Conservation (phyloP, 805 yeast species). For the Pichia rugopelliculosa region DNA sequence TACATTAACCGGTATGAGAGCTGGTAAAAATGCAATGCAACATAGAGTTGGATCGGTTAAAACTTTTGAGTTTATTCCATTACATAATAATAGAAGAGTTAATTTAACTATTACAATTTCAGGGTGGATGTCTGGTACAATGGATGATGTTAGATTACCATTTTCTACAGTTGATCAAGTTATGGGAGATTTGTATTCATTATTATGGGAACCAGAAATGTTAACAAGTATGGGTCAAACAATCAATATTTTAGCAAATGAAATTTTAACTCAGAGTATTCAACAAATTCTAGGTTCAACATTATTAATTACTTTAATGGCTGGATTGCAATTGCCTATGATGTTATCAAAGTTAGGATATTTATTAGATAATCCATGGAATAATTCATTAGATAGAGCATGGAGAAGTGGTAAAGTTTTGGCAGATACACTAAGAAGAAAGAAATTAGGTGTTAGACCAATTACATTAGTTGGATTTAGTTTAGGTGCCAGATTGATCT, state of each 20-base stretch:
- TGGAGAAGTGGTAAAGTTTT: constrained; percentile 91
- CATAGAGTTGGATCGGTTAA: constrained; percentile 85
- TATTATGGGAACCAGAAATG: constrained; percentile 98
- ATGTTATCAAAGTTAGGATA: constrained; percentile 82
- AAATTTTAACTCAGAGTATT: constrained; percentile 83
- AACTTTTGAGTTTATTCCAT: constrained; percentile 88
- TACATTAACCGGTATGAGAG: constrained; percentile 82
- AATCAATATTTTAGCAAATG: constrained; percentile 85
- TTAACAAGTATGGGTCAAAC: constrained; percentile 94
- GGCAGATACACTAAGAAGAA: constrained; percentile 83
- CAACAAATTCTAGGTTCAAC: constrained; percentile 95
- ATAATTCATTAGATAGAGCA: constrained; percentile 91
- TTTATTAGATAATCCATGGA: constrained; percentile 94
- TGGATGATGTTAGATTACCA: constrained; percentile 94
- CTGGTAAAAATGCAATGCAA: constrained; percentile 80
- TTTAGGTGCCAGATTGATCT: constrained; percentile 85
- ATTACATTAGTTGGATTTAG: constrained; percentile 90
- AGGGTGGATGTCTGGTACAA: constrained; percentile 96
- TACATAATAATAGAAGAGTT: constrained; percentile 84
- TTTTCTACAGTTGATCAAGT: constrained; percentile 96
- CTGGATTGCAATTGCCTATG: constrained; percentile 91
- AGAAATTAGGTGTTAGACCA: constrained; percentile 89
- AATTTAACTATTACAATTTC: constrained; percentile 82
- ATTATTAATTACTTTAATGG: constrained; percentile 79
- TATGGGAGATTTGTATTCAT: constrained; percentile 91